A percentile compares a stretch with the other conserved stretches of the same genome.
Evolutionary conservation across 306 rosid genomes (phyloP).

Genomic region (Vigna trinervia): DNA sequence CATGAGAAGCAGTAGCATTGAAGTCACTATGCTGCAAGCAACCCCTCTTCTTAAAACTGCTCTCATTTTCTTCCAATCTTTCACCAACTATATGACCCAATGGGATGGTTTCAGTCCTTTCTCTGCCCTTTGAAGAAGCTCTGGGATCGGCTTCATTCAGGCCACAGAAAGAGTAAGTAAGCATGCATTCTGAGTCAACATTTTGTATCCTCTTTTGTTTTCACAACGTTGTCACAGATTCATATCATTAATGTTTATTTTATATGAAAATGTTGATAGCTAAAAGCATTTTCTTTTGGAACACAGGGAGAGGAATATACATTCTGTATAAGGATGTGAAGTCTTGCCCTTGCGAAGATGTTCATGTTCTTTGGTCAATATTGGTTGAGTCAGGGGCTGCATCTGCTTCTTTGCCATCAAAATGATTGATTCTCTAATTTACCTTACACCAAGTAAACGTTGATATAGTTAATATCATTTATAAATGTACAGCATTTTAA

Average conservation of each 20-base stretch:
- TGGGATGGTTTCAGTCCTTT: constrained; percentile 71
- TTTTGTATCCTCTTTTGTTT: background rate
- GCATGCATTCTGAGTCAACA: background rate
- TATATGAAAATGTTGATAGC: background rate
- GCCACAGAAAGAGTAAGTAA: constrained; percentile 58
- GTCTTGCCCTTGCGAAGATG: constrained; percentile 79
- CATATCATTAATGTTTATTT: background rate
- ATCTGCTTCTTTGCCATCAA: constrained; percentile 50
- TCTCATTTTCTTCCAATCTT: constrained; percentile 44
- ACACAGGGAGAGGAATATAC: constrained; percentile 70
- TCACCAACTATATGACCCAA: constrained; percentile 51
- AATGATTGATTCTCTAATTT: constrained; percentile 19
- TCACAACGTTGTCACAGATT: background rate
- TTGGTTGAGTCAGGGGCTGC: constrained; percentile 59
- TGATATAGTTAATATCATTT: constrained; percentile 20
- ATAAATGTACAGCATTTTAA: background rate
- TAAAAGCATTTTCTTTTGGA: background rate
- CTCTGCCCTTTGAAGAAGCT: constrained; percentile 72
- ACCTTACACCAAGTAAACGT: background rate
- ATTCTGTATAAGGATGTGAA: constrained; percentile 76
- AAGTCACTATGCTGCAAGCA: constrained; percentile 52
- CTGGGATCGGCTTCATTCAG: constrained; percentile 69
- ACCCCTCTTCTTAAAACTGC: constrained; percentile 36
- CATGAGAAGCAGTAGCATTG: constrained; percentile 44
- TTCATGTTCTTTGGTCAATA: constrained; percentile 80